These are phyloP conservation scores for Cryphonectria japonica DNA, from an alignment of 2,329 filamentous ascomycete genomes.

Conservation along the genomic window DNA sequence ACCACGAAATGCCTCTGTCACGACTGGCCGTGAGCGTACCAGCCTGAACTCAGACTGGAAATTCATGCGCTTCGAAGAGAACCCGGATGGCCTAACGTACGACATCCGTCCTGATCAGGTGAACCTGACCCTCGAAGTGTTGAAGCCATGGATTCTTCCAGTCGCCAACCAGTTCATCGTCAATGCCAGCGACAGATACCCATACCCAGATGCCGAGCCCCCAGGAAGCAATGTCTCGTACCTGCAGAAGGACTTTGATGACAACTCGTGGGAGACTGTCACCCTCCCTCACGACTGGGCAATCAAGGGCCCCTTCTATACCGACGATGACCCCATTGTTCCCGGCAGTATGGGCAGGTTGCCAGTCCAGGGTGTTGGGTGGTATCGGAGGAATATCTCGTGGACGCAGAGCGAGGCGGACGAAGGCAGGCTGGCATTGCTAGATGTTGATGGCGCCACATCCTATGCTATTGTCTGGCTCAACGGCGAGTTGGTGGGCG, in stretches of 20 bases:
- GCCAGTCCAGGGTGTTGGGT: slow-evolving; percentile 56
- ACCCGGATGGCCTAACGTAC: slow-evolving; percentile 24
- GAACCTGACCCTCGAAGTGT: slow-evolving; percentile 12
- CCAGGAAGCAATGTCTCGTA: slow-evolving; percentile 22
- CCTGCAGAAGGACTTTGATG: slow-evolving; percentile 36
- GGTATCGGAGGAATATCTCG: slow-evolving; percentile 51
- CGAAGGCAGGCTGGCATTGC: slow-evolving; percentile 44
- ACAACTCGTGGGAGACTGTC: slow-evolving; percentile 46
- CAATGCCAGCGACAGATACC: not conserved
- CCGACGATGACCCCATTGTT: slow-evolving; percentile 39
- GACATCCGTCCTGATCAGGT: slow-evolving; percentile 24
- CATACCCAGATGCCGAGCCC: slow-evolving; percentile 4
- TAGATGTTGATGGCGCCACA: slow-evolving; percentile 57
- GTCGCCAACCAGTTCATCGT: slow-evolving; percentile 19
- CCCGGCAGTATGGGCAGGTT: slow-evolving; percentile 47
- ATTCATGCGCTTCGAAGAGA: slow-evolving; percentile 18
- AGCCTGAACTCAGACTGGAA: slow-evolving; percentile 20
- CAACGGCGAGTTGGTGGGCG: slow-evolving; percentile 53
- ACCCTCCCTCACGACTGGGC: slow-evolving; percentile 55
- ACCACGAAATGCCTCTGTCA: not conserved
- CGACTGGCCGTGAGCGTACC: slow-evolving; percentile 13
- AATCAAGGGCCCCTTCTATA: slow-evolving; percentile 50
- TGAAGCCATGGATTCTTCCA: slow-evolving; percentile 27
- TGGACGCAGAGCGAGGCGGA: slow-evolving; percentile 37
- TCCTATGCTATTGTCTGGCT: slow-evolving; percentile 57